Evolutionary conservation across 345 rosid species (phyloP).

Genomic region (Populus alba): DNA sequence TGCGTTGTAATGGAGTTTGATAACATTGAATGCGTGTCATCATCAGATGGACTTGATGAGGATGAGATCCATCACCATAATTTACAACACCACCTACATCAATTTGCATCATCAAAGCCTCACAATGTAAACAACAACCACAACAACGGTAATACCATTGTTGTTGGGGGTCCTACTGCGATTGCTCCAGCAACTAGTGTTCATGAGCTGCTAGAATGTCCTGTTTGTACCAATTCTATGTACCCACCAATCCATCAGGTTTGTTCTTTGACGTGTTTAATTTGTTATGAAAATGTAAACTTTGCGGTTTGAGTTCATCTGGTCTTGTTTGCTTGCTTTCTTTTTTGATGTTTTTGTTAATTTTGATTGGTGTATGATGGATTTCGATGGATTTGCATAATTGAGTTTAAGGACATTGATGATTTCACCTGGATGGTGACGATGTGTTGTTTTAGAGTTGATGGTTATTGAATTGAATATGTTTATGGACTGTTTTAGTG

Average conservation of each 20-base stretch:
- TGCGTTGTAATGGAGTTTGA: constrained; percentile 59
- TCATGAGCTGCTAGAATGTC: constrained; percentile 74
- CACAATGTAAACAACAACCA: constrained; percentile 29
- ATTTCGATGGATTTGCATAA: constrained; percentile 12
- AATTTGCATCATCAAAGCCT: constrained; percentile 63
- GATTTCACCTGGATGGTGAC: not conserved
- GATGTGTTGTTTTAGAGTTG: not conserved
- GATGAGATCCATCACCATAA: constrained; percentile 66
- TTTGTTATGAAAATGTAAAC: not conserved
- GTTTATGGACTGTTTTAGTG: not conserved
- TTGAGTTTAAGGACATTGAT: constrained; percentile 2
- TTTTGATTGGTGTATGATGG: constrained; percentile 12
- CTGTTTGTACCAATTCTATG: constrained; percentile 53
- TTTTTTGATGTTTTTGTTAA: not conserved
- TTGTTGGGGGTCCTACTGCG: constrained; percentile 52
- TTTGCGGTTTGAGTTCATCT: not conserved
- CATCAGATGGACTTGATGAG: constrained; percentile 60
- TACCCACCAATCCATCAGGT: constrained; percentile 76
- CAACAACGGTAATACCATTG: constrained; percentile 29
- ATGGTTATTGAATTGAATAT: not conserved
- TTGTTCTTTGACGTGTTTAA: not conserved
- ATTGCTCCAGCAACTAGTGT: constrained; percentile 45
- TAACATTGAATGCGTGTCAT: constrained; percentile 73
- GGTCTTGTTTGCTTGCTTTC: not conserved
- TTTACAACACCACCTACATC: constrained; percentile 40